Base-by-base conservation (phyloP, 2,329 filamentous ascomycete genomes). In the Aspergillus persii region DNA sequence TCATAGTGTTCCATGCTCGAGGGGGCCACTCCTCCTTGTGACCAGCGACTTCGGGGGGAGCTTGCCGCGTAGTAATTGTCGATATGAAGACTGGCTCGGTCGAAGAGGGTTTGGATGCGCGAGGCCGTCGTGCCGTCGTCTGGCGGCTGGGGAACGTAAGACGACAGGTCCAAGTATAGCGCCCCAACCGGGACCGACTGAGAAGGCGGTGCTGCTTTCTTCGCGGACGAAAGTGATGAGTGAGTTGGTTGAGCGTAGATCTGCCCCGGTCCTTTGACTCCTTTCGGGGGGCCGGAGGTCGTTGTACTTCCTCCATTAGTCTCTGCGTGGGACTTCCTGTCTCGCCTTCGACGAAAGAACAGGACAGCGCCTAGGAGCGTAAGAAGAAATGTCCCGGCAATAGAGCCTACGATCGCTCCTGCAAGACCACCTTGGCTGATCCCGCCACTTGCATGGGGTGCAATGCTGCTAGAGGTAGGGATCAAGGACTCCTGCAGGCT, bases 61-160 rank as follows among this genome's bases (percentile, higher is more conserved):
- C 27, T 29, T 6, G 54, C 48, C 3, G 63, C 50, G 54, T 77
- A 77, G 54, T 71, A 76, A 53, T 76, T 76, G 26, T 77, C 74
- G 27, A 76, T 63, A 56, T 77, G 74, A 1, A 74, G 63, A 44
- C 67, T 63, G 26, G 71, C 68, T 52, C 73, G 72, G 44, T 76
- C 72, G 58, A 74, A 70, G 1, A 77, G 51, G 0, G 68, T 68
- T 48, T 69, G 66, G 23, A 74, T 64, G 4, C 65, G 62, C 6
- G 39, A 58, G 6, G 53, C 60, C 2, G 76, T 62, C 0, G 66
- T 66, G 5, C 65, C 60, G 51, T 76, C 73, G 41, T 75, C 74
- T 2, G 69, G 68, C 7, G 70, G 66, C 15, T 69, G 64, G 4
- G 73, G 70, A 8, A 70, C 63, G 46, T 68, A 64, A 6, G 53